phyloP scores from a whole-genome alignment of 2,329 filamentous ascomycete species.

The Colletotrichum echinochloae region DNA sequence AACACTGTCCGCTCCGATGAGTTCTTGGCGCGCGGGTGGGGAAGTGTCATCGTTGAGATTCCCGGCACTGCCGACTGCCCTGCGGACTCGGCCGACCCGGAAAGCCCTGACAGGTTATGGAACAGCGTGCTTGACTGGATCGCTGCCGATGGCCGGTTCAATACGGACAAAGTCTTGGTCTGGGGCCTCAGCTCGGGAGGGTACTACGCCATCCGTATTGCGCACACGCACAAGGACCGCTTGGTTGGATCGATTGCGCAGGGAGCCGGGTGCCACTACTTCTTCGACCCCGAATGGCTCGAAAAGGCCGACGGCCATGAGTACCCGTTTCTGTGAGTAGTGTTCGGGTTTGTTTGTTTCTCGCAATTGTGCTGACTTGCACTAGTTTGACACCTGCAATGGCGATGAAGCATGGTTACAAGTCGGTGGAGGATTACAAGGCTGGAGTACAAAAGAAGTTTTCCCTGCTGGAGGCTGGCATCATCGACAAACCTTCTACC shows the following conservation, averaged over 20 bases:
- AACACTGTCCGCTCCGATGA: conserved; percentile 71
- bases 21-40: conserved; percentile 74
- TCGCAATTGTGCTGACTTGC: conserved; percentile 9
- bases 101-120: conserved; percentile 71
- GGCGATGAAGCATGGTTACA: conserved; percentile 72
- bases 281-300: conserved; percentile 67
- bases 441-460: conserved; percentile 69
- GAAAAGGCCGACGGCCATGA: conserved; percentile 73
- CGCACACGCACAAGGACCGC: conserved; percentile 70
- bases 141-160: conserved; percentile 60
- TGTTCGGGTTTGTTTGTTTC: neutral
- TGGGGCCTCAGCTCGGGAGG: conserved; percentile 76
- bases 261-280: conserved; percentile 67
- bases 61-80: conserved; percentile 69
- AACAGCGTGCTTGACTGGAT: conserved; percentile 72
- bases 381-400: conserved; percentile 64
- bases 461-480: conserved; percentile 69
- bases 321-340: conserved; percentile 68
- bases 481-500: conserved; percentile 67
- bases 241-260: conserved; percentile 70
- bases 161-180: conserved; percentile 67
- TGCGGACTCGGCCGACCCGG: conserved; percentile 70
- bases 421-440: conserved; percentile 65
- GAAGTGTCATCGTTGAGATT: conserved; percentile 69
- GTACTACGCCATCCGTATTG: conserved; percentile 76